Evolutionary conservation across 805 yeast genomes (phyloP), one percentile per base, ranked within the genome.

Genomic region (Pichia pseudocactophila): DNA sequence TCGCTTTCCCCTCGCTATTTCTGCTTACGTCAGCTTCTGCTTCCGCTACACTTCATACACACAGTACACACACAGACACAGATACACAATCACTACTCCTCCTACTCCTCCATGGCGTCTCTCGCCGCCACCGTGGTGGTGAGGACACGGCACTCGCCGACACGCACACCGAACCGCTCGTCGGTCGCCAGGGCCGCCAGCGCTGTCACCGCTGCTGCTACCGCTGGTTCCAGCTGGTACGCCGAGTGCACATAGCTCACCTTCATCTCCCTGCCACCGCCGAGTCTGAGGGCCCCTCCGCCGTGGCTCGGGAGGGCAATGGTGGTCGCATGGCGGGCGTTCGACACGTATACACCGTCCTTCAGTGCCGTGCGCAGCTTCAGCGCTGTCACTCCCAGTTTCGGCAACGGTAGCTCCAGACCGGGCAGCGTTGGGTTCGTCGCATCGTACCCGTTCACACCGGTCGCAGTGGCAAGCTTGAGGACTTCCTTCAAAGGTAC

Each of bases 211-310:
- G 74, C 73, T 42, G 69, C 67, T 9, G 53, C 50, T 26, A 50
- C 69, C 7, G 67, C 64, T 36, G 74, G 76, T 26, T 70, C 61
- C 43, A 90, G 63, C 61, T 80, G 80, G 64, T 69, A 79, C 34
- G 74, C 67, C 22, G 96, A 85, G 59, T 89, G 96, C 35, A 84
- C 82, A 92, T 95, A 92, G 51, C 86, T 76, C 53, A 96, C 89
- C 46, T 74, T 71, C 41, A 79, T 70, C 53, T 72, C 70, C 31
- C 68, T 61, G 37, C 95, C 95, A 37, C 97, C 97, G 22, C 90
- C 76, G 49, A 90, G 70, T 59, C 95, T 75, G 43, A 89, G 62
- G 15, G 83, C 66, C 60, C 84, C 92, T 11, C 61, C 61, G 43
- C 57, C 54, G 6, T 65, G n/a, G n/a, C n/a, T 61, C 36, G 69